Evolutionary conservation across 345 rosid species (phyloP).

Genomic region (Pugionium cornutum): DNA sequence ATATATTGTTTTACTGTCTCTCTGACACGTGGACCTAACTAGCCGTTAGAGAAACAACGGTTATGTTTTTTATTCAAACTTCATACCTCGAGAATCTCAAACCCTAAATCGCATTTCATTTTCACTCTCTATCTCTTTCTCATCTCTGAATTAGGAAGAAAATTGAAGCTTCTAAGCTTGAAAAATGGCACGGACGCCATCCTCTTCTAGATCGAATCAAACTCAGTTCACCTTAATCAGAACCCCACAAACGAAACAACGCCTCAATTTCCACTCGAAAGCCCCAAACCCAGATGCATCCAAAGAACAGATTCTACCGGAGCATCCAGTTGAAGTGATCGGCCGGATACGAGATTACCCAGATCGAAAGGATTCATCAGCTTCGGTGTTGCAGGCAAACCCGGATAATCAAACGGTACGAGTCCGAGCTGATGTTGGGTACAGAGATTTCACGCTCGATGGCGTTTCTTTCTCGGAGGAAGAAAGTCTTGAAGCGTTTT

Average conservation of each 20-base stretch:
- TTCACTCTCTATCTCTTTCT: conserved; percentile 8
- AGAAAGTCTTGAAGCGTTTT: conserved; percentile 69
- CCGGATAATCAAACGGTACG: conserved; percentile 62
- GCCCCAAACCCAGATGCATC: conserved; percentile 50
- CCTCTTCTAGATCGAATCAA: conserved; percentile 51
- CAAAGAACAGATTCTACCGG: conserved; percentile 48
- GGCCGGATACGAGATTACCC: conserved; percentile 76
- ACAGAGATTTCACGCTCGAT: conserved; percentile 84
- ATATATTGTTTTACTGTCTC: neutral
- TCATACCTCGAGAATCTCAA: conserved; percentile 22
- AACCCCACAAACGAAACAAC: conserved; percentile 81
- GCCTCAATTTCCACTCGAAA: conserved; percentile 57
- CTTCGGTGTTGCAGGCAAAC: conserved; percentile 58
- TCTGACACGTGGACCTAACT: conserved; percentile 21
- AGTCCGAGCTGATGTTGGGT: conserved; percentile 82
- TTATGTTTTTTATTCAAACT: conserved; percentile 36
- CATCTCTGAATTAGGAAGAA: conserved; percentile 4
- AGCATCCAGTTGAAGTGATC: conserved; percentile 89
- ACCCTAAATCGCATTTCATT: conserved; percentile 24
- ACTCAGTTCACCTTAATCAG: conserved; percentile 43
- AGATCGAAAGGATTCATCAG: conserved; percentile 56
- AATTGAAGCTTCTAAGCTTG: conserved; percentile 17
- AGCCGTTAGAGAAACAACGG: conserved; percentile 44
- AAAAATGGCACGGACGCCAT: conserved; percentile 83
- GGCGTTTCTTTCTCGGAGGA: conserved; percentile 84